Percentiles rank a stretch among this genome's conserved stretches.
phyloP scores from a whole-genome alignment of 2,329 filamentous ascomycete species.

The Aschersonia sp. region DNA sequence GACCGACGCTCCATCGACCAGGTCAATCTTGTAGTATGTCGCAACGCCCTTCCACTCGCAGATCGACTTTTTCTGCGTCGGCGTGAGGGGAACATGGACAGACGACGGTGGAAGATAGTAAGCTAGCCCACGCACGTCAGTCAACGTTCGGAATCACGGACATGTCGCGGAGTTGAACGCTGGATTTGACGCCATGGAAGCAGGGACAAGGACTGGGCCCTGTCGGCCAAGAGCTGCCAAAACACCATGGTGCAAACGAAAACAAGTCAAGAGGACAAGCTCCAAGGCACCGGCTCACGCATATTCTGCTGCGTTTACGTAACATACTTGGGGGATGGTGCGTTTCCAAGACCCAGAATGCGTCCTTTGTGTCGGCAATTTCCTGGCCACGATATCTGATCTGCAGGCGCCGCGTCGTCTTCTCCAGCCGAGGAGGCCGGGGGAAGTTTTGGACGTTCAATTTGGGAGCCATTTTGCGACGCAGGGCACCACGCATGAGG shows the following conservation, averaged over 20 bases:
- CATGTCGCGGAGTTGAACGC: not conserved
- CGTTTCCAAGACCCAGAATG: conserved; percentile 48
- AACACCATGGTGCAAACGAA: not conserved
- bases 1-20: conserved; percentile 25
- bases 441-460: conserved; percentile 44
- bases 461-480: conserved; percentile 18
- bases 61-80: conserved; percentile 28
- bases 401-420: conserved; percentile 35
- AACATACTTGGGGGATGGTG: conserved; percentile 44
- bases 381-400: conserved; percentile 39
- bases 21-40: conserved; percentile 38
- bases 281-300: not conserved
- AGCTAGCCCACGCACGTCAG: conserved; percentile 18
- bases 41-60: conserved; percentile 50
- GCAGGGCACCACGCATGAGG: too few species aligned
- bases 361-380: conserved; percentile 43
- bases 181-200: too few species aligned
- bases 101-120: conserved; percentile 44
- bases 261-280: not conserved
- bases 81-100: conserved; percentile 29
- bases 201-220: too few species aligned
- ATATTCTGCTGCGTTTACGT: too few species aligned
- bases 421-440: conserved; percentile 41
- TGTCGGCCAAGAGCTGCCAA: too few species aligned
- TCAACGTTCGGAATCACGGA: not conserved